Conservation (phyloP, 805 yeast species). For the Myxozyma geophila region DNA sequence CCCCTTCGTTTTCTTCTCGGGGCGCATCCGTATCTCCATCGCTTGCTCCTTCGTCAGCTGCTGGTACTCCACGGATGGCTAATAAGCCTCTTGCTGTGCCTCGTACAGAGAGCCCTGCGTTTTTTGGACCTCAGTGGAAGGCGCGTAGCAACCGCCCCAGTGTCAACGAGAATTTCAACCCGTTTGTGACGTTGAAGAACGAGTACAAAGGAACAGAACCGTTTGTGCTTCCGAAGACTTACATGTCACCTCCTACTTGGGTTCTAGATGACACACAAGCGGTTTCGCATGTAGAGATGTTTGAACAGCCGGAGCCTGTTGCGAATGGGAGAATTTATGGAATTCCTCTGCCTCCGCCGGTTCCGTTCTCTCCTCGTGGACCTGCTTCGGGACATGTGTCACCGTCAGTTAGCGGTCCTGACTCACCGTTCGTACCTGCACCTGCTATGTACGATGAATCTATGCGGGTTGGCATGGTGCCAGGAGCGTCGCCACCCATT, state of each 20-base stretch:
- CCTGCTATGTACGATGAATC: conserved; percentile 29
- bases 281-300: conserved; percentile 15
- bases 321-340: conserved; percentile 20
- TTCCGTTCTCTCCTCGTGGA: conserved; percentile 31
- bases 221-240: conserved; percentile 27
- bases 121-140: conserved; percentile 21
- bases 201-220: conserved; percentile 25
- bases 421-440: conserved; percentile 20
- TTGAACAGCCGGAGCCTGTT: conserved; percentile 26
- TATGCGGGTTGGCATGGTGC: conserved; percentile 21
- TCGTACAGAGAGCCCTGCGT: conserved; percentile 30
- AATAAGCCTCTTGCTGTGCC: conserved; percentile 12
- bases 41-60: conserved; percentile 9
- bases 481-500: conserved; percentile 29
- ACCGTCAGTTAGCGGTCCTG: conserved; percentile 27
- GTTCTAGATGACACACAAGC: conserved; percentile 8
- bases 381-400: conserved; percentile 28
- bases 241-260: conserved; percentile 32
- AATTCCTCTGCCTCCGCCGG: conserved; percentile 29
- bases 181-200: conserved; percentile 26
- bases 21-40: conserved; percentile 21
- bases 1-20: conserved; percentile 50
- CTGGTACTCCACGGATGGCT: conserved; percentile 21
- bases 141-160: conserved; percentile 16
- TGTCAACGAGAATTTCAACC: conserved; percentile 29